Evolutionary conservation across 768 basidiomycete genomes (phyloP).

Genomic region (Nevesoporus exiguus): DNA sequence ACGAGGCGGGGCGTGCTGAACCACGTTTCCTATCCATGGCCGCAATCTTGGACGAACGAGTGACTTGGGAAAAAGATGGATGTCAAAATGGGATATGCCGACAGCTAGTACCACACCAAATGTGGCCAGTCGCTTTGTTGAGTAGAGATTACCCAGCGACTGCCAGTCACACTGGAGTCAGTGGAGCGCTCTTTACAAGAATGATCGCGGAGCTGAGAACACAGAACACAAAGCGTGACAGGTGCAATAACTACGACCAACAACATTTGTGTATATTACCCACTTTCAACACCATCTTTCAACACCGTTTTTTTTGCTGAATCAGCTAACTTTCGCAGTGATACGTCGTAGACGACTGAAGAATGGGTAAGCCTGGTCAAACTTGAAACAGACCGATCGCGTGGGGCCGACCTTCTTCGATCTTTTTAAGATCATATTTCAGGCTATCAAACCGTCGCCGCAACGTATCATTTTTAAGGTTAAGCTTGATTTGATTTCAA

Average conservation of each 20-base stretch:
- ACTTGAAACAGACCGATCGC: not conserved
- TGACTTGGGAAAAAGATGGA: not conserved
- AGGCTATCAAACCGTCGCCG: constrained; percentile 76
- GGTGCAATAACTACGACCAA: not conserved
- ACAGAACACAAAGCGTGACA: not conserved
- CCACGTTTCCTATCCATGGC: constrained; percentile 68
- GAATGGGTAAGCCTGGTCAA: not conserved
- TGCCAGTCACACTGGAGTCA: not conserved
- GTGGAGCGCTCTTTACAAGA: constrained; percentile 9
- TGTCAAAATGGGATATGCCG: not conserved
- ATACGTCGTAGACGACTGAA: constrained; percentile 82
- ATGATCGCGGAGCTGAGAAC: constrained; percentile 21
- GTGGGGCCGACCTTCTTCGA: constrained; percentile 67
- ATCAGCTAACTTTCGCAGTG: constrained; percentile 60
- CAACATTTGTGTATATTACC: not conserved
- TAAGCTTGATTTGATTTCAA: constrained; percentile 47
- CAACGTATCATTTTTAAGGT: constrained; percentile 75
- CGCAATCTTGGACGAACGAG: not conserved
- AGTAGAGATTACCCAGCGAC: not conserved
- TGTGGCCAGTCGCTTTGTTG: constrained; percentile 4
- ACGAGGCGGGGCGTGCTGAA: constrained; percentile 61
- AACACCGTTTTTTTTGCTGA: constrained; percentile 15
- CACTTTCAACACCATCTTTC: not conserved
- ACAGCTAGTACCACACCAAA: constrained; percentile 9
- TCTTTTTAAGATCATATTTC: constrained; percentile 86